These are phyloP conservation scores for Penicillium waksmanii DNA, from an alignment of 495 filamentous ascomycete genomes.

Conservation along the genomic window DNA sequence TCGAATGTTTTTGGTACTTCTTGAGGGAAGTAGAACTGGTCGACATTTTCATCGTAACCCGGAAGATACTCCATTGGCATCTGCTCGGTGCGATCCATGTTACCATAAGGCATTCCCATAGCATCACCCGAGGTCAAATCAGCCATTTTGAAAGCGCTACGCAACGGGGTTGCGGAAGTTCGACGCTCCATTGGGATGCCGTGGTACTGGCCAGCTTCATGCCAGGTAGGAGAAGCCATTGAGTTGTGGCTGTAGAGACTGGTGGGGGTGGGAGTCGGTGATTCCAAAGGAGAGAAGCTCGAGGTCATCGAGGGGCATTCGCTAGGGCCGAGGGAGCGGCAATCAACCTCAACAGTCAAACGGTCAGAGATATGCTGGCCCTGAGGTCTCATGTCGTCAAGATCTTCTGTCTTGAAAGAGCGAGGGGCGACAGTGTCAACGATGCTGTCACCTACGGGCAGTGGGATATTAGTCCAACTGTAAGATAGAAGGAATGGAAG, in stretches of 20 bases:
- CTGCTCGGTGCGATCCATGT: constrained; percentile 43
- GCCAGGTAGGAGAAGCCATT: constrained; percentile 47
- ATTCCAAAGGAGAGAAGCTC: constrained; percentile 51
- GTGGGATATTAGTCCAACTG: constrained; percentile 22
- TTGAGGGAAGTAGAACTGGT: constrained; percentile 47
- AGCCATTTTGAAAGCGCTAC: constrained; percentile 45
- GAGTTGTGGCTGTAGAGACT: constrained; percentile 49
- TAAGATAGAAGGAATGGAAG: constrained; percentile 8
- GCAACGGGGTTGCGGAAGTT: constrained; percentile 40
- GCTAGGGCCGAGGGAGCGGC: constrained; percentile 46
- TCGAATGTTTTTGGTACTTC: constrained; percentile 48
- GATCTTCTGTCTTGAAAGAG: constrained; percentile 30
- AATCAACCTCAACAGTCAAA: constrained; percentile 50
- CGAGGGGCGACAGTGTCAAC: constrained; percentile 29
- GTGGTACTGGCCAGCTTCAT: constrained; percentile 38
- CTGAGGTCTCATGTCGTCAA: constrained; percentile 48
- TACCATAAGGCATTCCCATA: constrained; percentile 39
- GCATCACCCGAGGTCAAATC: constrained; percentile 40
- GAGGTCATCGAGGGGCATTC: constrained; percentile 52
- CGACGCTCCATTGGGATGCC: constrained; percentile 37
- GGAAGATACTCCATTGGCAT: constrained; percentile 48
- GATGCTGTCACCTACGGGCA: constrained; percentile 36
- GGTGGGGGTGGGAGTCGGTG: constrained; percentile 49
- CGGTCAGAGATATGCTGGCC: constrained; percentile 44
- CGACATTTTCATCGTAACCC: constrained; percentile 49